Conservation (phyloP, 2,329 filamentous ascomycete genomes). For the Onygena corvina region DNA sequence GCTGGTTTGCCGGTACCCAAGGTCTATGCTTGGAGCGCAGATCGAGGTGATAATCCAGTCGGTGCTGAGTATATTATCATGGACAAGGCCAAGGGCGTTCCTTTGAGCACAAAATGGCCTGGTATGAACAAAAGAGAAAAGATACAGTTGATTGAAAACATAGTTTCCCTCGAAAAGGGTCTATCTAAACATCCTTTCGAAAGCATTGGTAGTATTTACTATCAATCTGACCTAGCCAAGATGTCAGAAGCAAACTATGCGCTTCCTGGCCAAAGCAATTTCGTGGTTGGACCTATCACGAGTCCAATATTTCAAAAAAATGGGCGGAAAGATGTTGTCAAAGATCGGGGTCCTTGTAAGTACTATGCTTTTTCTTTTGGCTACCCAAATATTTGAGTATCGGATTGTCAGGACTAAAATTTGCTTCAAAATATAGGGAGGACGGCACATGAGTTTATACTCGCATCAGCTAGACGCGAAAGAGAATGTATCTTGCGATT, state of each 20-base stretch:
- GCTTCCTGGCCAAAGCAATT: too few species aligned
- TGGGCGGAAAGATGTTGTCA: neutral
- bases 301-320: slow-evolving; percentile 2
- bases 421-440: too few species aligned
- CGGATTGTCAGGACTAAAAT: too few species aligned
- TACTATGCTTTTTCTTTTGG: neutral
- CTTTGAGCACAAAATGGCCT: slow-evolving; percentile 22
- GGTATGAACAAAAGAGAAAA: slow-evolving; percentile 18
- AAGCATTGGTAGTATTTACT: too few species aligned
- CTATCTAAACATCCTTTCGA: too few species aligned
- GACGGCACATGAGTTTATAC: slow-evolving; percentile 2
- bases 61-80: slow-evolving; percentile 19
- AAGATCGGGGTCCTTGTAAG: slow-evolving; percentile 8
- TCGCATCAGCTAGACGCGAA: slow-evolving; percentile 7
- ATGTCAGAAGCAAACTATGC: too few species aligned
- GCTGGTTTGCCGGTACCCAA: slow-evolving; percentile 4
- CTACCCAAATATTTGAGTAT: neutral
- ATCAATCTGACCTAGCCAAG: slow-evolving; percentile 8
- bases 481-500: slow-evolving; percentile 5
- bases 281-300: too few species aligned
- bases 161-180: too few species aligned
- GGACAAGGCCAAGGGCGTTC: slow-evolving; percentile 22
- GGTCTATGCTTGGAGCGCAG: too few species aligned
- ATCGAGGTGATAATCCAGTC: slow-evolving; percentile 17
- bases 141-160: slow-evolving; percentile 18